Evolutionary conservation across 805 yeast genomes (phyloP).

Genomic region (Suhomyces pyralidae): DNA sequence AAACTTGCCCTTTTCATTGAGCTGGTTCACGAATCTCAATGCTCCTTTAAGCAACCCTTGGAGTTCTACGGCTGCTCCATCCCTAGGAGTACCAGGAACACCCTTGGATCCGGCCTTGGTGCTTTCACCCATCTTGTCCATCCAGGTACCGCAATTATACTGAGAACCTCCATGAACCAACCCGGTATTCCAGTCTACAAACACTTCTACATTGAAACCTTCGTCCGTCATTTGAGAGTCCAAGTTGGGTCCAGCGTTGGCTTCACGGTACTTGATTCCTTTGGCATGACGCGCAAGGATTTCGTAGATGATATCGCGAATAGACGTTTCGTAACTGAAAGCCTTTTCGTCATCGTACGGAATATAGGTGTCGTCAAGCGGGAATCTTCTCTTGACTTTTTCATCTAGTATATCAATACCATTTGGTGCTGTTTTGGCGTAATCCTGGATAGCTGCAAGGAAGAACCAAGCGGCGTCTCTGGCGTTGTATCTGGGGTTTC

Average conservation of each 20-base stretch:
- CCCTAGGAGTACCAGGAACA: constrained; percentile 96
- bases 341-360: constrained; percentile 69
- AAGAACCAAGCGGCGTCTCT: constrained; percentile 98
- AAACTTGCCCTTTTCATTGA: constrained; percentile 55
- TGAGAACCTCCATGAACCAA: constrained; percentile 88
- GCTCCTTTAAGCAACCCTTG: constrained; percentile 84
- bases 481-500: constrained; percentile 92
- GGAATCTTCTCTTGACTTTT: constrained; percentile 78
- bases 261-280: constrained; percentile 87
- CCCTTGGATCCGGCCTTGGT: constrained; percentile 79
- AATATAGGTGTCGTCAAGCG: constrained; percentile 79
- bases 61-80: constrained; percentile 94
- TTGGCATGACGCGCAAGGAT: constrained; percentile 83
- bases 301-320: constrained; percentile 79
- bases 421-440: constrained; percentile 60
- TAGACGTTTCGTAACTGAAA: constrained; percentile 63
- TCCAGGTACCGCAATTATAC: constrained; percentile 97
- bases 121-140: constrained; percentile 99
- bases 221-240: constrained; percentile 91
- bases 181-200: constrained; percentile 88
- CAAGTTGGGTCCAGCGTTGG: constrained; percentile 85
- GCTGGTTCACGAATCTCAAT: constrained; percentile 69
- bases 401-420: constrained; percentile 68
- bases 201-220: constrained; percentile 81
- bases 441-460: constrained; percentile 84